Percentiles rank a stretch among this genome's conserved stretches.
Evolutionary conservation across 1,284 basidiomycete genomes (phyloP).

Genomic region (Irpex rosettiformis): DNA sequence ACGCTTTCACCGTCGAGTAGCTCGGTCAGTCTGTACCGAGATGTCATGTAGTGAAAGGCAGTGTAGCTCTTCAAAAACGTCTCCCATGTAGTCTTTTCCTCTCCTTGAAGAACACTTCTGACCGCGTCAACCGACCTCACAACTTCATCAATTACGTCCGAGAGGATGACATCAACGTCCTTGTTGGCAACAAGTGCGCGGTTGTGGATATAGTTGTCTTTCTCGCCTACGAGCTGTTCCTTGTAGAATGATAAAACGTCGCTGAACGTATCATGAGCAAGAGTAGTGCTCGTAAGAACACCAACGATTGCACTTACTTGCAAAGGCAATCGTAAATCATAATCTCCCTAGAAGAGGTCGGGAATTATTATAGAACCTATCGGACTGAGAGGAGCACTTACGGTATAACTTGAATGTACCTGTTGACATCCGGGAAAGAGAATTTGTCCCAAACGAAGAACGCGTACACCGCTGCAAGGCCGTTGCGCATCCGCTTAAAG

Average conservation of each 20-base stretch:
- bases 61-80: constrained; percentile 16
- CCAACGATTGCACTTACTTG: background rate
- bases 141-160: constrained; percentile 12
- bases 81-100: constrained; percentile 15
- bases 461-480: constrained; percentile 13
- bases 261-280: constrained; percentile 1
- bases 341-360: background rate
- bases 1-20: background rate
- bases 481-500: constrained; percentile 15
- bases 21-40: constrained; percentile 9
- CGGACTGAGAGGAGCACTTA: constrained; percentile 6
- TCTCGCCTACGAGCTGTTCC: constrained; percentile 13
- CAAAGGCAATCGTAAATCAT: background rate
- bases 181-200: constrained; percentile 7
- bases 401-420: constrained; percentile 16
- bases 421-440: constrained; percentile 15
- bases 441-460: constrained; percentile 18
- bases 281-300: background rate
- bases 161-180: background rate
- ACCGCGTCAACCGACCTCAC: background rate
- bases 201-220: constrained; percentile 13
- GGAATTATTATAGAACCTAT: background rate
- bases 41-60: constrained; percentile 6
- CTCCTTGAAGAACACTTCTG: constrained; percentile 8
- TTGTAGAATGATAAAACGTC: constrained; percentile 20